Evolutionary conservation across 768 basidiomycete genomes (phyloP), one percentile per base, ranked within the genome.

Genomic region (Russula dissimulans): DNA sequence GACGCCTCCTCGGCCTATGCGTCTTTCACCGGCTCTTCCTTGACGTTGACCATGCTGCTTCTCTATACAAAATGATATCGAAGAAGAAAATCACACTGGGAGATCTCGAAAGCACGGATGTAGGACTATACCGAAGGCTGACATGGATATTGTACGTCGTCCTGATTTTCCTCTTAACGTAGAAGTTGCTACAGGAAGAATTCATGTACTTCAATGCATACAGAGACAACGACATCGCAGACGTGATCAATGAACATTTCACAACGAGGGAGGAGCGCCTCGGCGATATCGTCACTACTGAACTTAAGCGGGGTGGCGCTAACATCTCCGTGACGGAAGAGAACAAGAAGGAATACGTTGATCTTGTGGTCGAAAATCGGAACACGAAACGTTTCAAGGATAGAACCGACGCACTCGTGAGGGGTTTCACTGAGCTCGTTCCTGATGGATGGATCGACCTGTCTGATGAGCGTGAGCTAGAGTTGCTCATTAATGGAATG

Each of bases 1-100:
- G 97, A 9, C 86, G 97, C 39, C 91, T 89, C 69, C 78, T 98
- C 57, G 94, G 95, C 54, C 81, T 98, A 46, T 95, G 91, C 65
- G 97, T 99, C 71, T 99, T 99, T 85, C 97, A 99, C 71, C 86
- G 97, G 56, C 91, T 97, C 11, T 99, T 99, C 86, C 77, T 99
- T 65, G 97, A 99, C 67, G 95, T 94, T 39, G 98, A 98, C 80
- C 98, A 98, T 73, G 97, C 98, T 66, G 94, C 95, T 71, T 91
- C 91, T 68, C 95, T 99, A 80, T 98, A 99, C 83, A 99, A 98
- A 79, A 97, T 97, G 95, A 95, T 98, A 61, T 71, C 98, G 69
- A 91, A 90, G 80, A 98, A 98, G 80, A 97, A 97, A 76, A 94
- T 98, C 36, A 88, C 88, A 0, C 74, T 98, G 43, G 83, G 87